phyloP scores from a whole-genome alignment of 257 asterid species.

The Coffea canephora region DNA sequence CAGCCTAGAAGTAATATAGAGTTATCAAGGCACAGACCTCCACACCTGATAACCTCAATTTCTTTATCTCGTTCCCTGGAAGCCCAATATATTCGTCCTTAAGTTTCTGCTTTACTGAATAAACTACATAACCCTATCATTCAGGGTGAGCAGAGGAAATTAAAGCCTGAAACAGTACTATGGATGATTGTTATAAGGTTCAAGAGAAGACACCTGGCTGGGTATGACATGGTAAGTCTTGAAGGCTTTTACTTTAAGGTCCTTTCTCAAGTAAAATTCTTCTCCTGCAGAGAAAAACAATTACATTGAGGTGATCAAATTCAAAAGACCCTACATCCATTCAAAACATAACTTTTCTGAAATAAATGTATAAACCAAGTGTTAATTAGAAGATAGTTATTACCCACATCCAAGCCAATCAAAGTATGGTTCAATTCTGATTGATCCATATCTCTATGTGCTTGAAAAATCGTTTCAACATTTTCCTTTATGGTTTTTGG shows the following conservation, averaged over 20 bases:
- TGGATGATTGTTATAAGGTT: neutral
- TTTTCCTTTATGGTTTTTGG: slow-evolving; percentile 69
- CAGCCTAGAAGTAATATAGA: neutral
- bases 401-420: slow-evolving; percentile 93
- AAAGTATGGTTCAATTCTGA: slow-evolving; percentile 80
- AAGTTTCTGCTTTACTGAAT: slow-evolving; percentile 75
- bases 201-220: slow-evolving; percentile 63
- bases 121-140: slow-evolving; percentile 76
- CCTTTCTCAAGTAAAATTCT: slow-evolving; percentile 67
- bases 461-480: slow-evolving; percentile 89
- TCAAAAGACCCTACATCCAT: neutral
- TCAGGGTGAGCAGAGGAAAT: slow-evolving; percentile 2
- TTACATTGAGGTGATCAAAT: neutral
- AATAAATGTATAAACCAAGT: neutral
- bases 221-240: slow-evolving; percentile 83
- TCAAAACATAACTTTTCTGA: neutral
- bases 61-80: slow-evolving; percentile 64
- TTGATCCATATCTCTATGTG: slow-evolving; percentile 92
- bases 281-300: slow-evolving; percentile 55
- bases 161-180: neutral
- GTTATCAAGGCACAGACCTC: slow-evolving; percentile 52
- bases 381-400: slow-evolving; percentile 19
- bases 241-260: slow-evolving; percentile 85
- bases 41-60: slow-evolving; percentile 68
- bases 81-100: slow-evolving; percentile 76